Conservation (phyloP, 2,329 filamentous ascomycete species). For the Lachnellula occidentalis region DNA sequence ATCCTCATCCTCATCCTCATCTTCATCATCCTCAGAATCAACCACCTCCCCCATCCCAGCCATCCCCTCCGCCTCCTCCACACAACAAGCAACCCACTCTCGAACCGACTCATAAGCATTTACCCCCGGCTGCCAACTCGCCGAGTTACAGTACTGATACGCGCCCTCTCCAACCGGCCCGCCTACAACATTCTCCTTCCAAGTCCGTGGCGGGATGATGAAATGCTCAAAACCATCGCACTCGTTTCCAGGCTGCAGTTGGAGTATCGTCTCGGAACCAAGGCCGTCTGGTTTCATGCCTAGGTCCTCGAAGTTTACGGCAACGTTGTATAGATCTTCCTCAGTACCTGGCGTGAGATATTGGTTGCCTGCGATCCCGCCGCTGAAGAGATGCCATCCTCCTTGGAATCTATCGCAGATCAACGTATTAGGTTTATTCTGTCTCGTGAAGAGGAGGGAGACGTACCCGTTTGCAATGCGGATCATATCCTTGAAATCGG, state of each 20-base stretch:
- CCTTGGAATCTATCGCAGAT: constrained; percentile 7
- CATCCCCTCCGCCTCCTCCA: constrained; percentile 62
- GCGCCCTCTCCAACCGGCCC: constrained; percentile 3
- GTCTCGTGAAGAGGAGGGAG: not conserved
- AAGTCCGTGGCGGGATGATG: constrained; percentile 2
- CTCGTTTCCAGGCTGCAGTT: not conserved
- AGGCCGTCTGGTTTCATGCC: not conserved
- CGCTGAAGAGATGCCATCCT: constrained; percentile 10
- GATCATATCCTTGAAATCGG: constrained; percentile 14
- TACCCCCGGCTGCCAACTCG: not conserved
- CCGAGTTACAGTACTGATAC: constrained; percentile 8
- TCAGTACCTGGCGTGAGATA: not conserved
- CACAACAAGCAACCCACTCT: constrained; percentile 55
- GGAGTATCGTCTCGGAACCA: not conserved
- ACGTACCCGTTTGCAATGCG: constrained; percentile 14
- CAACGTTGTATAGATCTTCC: not conserved
- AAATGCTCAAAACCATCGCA: constrained; percentile 5
- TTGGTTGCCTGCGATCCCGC: constrained; percentile 11
- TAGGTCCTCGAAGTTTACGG: not conserved
- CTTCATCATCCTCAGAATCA: not conserved
- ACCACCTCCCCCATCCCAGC: constrained; percentile 45
- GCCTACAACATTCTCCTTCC: constrained; percentile 1
- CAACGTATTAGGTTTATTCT: not conserved
- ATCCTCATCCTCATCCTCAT: not conserved
- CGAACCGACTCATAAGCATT: constrained; percentile 8